Conservation (phyloP, 2,329 filamentous ascomycete genomes). For the Dactylellina leptospora region DNA sequence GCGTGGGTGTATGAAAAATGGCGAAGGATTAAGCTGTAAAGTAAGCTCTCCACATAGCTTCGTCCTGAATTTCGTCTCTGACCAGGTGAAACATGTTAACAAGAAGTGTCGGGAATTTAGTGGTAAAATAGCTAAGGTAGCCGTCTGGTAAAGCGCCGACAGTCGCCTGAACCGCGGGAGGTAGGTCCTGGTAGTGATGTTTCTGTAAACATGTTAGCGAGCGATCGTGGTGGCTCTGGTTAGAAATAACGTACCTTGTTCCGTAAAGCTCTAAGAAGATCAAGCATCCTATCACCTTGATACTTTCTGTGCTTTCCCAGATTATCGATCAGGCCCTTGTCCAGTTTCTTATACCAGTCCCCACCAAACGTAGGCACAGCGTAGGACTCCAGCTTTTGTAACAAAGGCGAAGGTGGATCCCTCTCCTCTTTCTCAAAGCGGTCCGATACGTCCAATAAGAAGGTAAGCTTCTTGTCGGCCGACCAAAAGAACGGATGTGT, state of each 20-base stretch:
- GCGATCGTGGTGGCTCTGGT: background rate
- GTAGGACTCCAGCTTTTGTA: conserved; percentile 69
- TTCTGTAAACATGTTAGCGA: conserved; percentile 62
- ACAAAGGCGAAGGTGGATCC: conserved; percentile 63
- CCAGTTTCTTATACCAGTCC: conserved; percentile 75
- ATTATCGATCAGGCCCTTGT: conserved; percentile 51
- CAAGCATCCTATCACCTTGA: conserved; percentile 80
- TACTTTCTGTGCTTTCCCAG: conserved; percentile 64
- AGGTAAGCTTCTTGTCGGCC: conserved; percentile 83
- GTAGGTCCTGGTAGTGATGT: conserved; percentile 98
- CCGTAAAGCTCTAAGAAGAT: conserved; percentile 84
- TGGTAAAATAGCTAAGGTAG: conserved; percentile 84
- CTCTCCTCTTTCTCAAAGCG: conserved; percentile 85
- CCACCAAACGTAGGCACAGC: conserved; percentile 68
- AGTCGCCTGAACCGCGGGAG: conserved; percentile 73
- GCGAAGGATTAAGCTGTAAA: conserved; percentile 40
- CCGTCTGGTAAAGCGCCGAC: conserved; percentile 81
- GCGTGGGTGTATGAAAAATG: conserved; percentile 16
- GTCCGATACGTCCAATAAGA: conserved; percentile 95
- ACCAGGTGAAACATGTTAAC: conserved; percentile 66
- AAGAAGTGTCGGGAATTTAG: conserved; percentile 78
- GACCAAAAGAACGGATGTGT: conserved; percentile 98
- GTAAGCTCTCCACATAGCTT: conserved; percentile 50
- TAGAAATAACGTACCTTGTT: conserved; percentile 71
- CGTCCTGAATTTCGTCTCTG: conserved; percentile 40